Base-by-base conservation (phyloP, 441 rosid genomes). In the Geranium incanum region DNA sequence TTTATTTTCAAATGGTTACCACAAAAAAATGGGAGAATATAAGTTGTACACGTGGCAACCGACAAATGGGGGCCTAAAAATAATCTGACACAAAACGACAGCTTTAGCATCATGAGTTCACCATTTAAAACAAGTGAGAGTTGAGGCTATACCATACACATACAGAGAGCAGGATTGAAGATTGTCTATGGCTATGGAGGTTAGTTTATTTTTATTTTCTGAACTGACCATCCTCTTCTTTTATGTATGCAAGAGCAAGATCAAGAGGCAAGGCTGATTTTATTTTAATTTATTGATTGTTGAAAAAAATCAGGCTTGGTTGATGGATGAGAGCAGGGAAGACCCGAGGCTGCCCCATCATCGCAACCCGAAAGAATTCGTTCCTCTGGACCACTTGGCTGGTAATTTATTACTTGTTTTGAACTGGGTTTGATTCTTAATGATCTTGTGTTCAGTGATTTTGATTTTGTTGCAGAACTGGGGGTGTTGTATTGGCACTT, bases 401-500 rank as follows among this genome's bases (percentile, higher is more conserved):
- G 71, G 71, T 67, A 52, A 45, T 67, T 36, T 7, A 5, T 50
- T 48, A 6, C 4, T 28, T 8, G 23, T 33, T 66, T 1, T 36
- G 15, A 33, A 50, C 12, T 50, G 16, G 59, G 16, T 50, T 50
- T 50, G 18, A 13, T 13, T 41, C 48, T 41, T 6, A 41, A 50
- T 50, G 15, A 11, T 48, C 15, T 11, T 48, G 57, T 48, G 57
- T 41, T 1, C 48, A 7, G 11, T 41, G 5, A 5, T 50, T 50
- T 13, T 50, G 59, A 50, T 50, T 50, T 50, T n/a, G 16, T 3
- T 79, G 75, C 68, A 90, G 94, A 83, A 79, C 87, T 93, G 13
- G 98, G 99, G 65, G 96, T 91, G 1, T 89, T 91, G n/a, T 80
- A 94, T 81, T 95, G 98, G 99, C 79, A 76, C 63, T 83, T 91